phyloP scores from a whole-genome alignment of 768 basidiomycete species.

The Boletus rufocinnamomeus region DNA sequence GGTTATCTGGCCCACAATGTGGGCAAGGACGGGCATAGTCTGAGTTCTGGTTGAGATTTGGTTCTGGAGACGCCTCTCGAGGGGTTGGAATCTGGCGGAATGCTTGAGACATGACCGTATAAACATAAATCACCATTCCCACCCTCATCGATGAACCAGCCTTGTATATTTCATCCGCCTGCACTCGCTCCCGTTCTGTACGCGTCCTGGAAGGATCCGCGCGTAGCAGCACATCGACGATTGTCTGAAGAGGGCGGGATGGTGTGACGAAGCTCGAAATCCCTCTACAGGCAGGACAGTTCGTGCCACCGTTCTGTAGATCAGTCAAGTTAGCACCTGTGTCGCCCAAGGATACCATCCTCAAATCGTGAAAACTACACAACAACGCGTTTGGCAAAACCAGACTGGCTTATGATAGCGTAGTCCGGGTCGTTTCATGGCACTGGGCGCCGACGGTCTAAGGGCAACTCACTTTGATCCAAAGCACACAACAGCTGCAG shows the following conservation, averaged over 20 bases:
- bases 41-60: constrained; percentile 60
- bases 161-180: constrained; percentile 82
- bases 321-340: constrained; percentile 15
- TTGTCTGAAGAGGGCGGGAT: constrained; percentile 70
- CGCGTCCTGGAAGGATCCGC: constrained; percentile 68
- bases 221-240: constrained; percentile 74
- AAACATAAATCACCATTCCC: constrained; percentile 24
- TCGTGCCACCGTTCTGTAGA: constrained; percentile 77
- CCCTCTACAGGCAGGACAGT: constrained; percentile 80
- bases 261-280: constrained; percentile 67
- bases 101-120: not conserved
- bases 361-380: not conserved
- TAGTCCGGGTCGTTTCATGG: constrained; percentile 1
- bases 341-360: not conserved
- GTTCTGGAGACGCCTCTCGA: constrained; percentile 74
- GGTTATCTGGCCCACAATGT: constrained; percentile 69
- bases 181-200: constrained; percentile 67
- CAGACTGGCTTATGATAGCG: not conserved
- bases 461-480: constrained; percentile 71
- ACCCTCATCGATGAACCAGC: constrained; percentile 64
- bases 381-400: not conserved
- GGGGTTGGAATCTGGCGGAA: constrained; percentile 67
- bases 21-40: constrained; percentile 80
- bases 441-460: not conserved
- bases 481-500: constrained; percentile 73